Base-by-base conservation (phyloP, 2,329 filamentous ascomycete species). In the Verticillium isaacii region DNA sequence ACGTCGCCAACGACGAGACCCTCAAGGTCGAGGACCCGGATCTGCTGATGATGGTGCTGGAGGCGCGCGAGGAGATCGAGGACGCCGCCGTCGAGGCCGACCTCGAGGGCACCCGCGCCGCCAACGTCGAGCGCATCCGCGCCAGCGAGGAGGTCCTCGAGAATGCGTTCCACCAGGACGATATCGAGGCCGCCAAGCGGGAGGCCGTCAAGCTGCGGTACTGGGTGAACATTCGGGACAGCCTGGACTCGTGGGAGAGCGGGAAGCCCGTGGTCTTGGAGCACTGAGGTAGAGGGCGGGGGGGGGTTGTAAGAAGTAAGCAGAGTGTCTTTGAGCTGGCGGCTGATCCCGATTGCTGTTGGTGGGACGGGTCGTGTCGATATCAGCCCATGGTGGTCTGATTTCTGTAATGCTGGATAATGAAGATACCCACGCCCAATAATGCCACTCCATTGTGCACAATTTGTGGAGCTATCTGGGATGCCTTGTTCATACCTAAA, bases 201-300 rank as follows among this genome's bases (percentile, higher is more conserved):
- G 92, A 96, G 82, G 88, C 89, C 56, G 87, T 97, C 1, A 82
- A 85, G 73, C 76, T 97, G 78, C 82, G 92, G 73, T 98, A 97
- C 79, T 97, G 94, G 94, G 84, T 90, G 61, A 97, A 93, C 75
- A 89, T 98, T 64, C 84, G 87, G 65, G 90, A 96, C 74, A 90
- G 88, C 56, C 78, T 97, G 70, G 81, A 89, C 72, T 85, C 88
- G 65, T 97, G 94, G 93, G 92, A 97, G 80, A 86, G 82, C 69
- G 93, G 92, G 5, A 89, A 86, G 78, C 78, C 77, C 7, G 72
- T 83, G 60, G 80, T 85, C 55, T 67, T 87, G 67, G 74, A 83
- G 70, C 85, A 88, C 60, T 78, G 64, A 55, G 36, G 55, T 17
- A 32, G 54, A 50, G 9, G 36, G 19, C 32, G 32, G 29, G 39